These are phyloP conservation scores for Amphicarpaea edgeworthii DNA, from an alignment of 306 rosid species.

Conservation along the genomic window DNA sequence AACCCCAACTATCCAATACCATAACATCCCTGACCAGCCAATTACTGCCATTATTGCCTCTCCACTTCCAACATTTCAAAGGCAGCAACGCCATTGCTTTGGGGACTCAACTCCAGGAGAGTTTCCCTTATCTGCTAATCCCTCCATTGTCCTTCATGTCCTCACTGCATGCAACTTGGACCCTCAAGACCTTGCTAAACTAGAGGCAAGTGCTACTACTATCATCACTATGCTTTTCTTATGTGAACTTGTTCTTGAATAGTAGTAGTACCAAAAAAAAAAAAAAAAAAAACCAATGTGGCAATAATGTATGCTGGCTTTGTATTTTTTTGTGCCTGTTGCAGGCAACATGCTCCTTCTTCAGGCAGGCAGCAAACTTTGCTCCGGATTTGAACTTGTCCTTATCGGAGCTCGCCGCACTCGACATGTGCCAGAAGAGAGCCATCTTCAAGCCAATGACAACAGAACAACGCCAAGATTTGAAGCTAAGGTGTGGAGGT, in stretches of 20 bases:
- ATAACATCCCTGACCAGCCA: constrained; percentile 88
- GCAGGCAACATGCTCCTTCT: constrained; percentile 98
- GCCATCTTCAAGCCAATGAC: constrained; percentile 93
- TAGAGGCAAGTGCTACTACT: constrained; percentile 88
- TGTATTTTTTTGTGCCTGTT: constrained; percentile 54
- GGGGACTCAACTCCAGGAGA: constrained; percentile 90
- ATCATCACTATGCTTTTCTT: constrained; percentile 19
- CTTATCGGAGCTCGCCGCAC: constrained; percentile 87
- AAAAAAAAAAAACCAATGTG: constrained; percentile 12
- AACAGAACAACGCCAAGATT: constrained; percentile 60
- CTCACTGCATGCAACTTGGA: constrained; percentile 82
- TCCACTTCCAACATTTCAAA: constrained; percentile 68
- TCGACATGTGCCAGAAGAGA: constrained; percentile 90
- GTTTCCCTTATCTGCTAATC: constrained; percentile 92
- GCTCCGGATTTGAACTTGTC: constrained; percentile 81
- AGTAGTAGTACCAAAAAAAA: constrained; percentile 6
- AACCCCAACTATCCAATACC: constrained; percentile 84
- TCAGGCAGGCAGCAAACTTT: constrained; percentile 86
- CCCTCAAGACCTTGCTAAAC: constrained; percentile 92
- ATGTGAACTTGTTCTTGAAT: constrained; percentile 26
- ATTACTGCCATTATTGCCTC: constrained; percentile 70
- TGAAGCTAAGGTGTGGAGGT: constrained; percentile 94
- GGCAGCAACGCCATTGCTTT: constrained; percentile 83
- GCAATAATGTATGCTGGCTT: constrained; percentile 51
- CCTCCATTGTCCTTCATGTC: constrained; percentile 96